phyloP scores from a whole-genome alignment of 257 asterid genomes.

The Asclepias syriaca region DNA sequence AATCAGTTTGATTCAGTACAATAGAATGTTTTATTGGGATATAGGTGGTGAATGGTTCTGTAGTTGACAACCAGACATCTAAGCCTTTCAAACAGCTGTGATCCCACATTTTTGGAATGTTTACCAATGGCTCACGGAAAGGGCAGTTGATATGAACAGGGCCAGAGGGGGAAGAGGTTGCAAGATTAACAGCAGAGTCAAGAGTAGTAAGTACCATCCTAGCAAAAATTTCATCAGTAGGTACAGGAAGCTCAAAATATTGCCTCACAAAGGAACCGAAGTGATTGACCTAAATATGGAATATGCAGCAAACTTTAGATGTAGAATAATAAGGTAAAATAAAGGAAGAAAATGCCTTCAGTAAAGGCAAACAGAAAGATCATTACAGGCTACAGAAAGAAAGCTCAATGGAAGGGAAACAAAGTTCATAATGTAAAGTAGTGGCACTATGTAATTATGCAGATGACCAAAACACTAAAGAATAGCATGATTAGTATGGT shows the following conservation, averaged over 20 bases:
- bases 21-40: conserved; percentile 47
- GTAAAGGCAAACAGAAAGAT: not conserved
- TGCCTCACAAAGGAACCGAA: conserved; percentile 75
- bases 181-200: conserved; percentile 68
- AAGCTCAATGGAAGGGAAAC: not conserved
- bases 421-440: not conserved
- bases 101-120: conserved; percentile 49
- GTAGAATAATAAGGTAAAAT: not conserved
- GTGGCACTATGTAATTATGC: not conserved
- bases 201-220: conserved; percentile 80
- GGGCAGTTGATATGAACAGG: conserved; percentile 95
- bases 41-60: conserved; percentile 73
- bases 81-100: conserved; percentile 65
- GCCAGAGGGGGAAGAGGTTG: conserved; percentile 74
- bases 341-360: not conserved
- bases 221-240: conserved; percentile 75
- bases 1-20: conserved; percentile 24
- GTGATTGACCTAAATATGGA: conserved; percentile 59
- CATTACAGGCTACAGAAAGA: not conserved
- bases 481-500: not conserved
- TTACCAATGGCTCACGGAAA: conserved; percentile 80
- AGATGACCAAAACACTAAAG: not conserved
- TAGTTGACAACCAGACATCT: conserved; percentile 63
- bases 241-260: conserved; percentile 69
- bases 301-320: conserved; percentile 1